Percentiles rank a stretch among this genome's conserved stretches.
phyloP scores from a whole-genome alignment of 140 eudicot genomes.

The Ambrosia hybrid region DNA sequence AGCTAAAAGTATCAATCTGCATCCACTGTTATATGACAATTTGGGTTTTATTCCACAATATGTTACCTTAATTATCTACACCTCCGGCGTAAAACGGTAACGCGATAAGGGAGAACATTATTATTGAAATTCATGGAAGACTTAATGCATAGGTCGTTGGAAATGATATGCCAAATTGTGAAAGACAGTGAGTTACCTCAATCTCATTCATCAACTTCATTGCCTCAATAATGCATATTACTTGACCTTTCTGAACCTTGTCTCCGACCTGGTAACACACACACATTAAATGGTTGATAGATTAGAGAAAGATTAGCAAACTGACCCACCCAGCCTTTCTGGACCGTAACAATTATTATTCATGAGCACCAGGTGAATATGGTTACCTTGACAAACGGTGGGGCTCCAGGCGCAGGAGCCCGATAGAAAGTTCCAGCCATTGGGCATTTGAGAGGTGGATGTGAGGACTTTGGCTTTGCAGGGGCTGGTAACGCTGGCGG shows the following conservation, averaged over 20 bases:
- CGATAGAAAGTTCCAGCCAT: conserved; percentile 90
- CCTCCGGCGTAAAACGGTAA: too few relatives aligned
- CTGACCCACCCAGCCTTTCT: neutral
- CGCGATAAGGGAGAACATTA: neutral
- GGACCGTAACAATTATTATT: neutral
- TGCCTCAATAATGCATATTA: conserved; percentile 58
- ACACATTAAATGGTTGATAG: neutral
- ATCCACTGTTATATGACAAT: neutral
- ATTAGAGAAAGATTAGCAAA: neutral
- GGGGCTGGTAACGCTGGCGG: conserved; percentile 45
- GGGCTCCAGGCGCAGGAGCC: conserved; percentile 80
- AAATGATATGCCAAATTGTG: conserved; percentile 7
- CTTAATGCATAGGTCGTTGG: neutral
- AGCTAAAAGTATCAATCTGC: neutral
- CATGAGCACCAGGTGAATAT: neutral
- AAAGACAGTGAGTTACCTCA: conserved; percentile 34
- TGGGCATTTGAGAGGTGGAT: conserved; percentile 81
- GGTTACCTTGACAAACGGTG: conserved; percentile 74
- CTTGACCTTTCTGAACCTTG: conserved; percentile 61
- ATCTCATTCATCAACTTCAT: conserved; percentile 65
- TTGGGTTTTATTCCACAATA: neutral
- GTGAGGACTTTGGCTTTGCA: conserved; percentile 53
- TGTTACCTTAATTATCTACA: neutral
- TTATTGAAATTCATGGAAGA: neutral
- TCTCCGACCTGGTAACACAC: conserved; percentile 49